phyloP scores from a whole-genome alignment of 1,284 basidiomycete genomes.

The Inonotus obliquus region DNA sequence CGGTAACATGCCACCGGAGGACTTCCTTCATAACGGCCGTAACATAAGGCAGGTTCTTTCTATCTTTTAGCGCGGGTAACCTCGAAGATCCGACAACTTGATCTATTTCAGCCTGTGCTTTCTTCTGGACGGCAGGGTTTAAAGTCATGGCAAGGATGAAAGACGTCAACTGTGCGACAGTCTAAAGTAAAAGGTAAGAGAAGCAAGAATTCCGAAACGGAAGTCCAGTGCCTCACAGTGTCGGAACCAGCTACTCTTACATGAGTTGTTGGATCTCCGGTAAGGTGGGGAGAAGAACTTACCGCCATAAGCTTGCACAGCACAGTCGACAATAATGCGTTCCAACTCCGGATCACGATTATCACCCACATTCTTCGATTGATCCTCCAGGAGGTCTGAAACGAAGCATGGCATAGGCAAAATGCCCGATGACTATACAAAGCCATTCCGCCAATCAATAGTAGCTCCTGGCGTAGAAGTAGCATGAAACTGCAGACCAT shows the following conservation, averaged over 20 bases:
- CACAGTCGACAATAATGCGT: neutral
- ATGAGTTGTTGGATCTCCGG: no score
- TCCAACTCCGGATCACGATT: neutral
- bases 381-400: neutral
- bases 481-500: neutral
- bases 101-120: slow-evolving; percentile 61
- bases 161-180: slow-evolving; percentile 44
- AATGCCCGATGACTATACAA: neutral
- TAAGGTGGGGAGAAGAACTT: no score
- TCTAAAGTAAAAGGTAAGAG: slow-evolving; percentile 29
- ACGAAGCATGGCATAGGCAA: slow-evolving; percentile 2
- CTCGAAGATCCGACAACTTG: slow-evolving; percentile 53
- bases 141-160: slow-evolving; percentile 53
- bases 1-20: slow-evolving; percentile 55
- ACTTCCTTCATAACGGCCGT: slow-evolving; percentile 58
- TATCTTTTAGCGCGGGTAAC: slow-evolving; percentile 57
- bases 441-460: no score
- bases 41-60: slow-evolving; percentile 53
- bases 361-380: neutral
- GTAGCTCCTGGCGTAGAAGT: no score
- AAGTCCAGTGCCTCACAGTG: no score
- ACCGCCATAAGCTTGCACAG: neutral
- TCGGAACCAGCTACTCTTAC: slow-evolving; percentile 7
- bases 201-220: neutral
- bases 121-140: slow-evolving; percentile 45